Evolutionary conservation across 164 flowering plant species (phyloP).

Genomic region (Vitis riparia): DNA sequence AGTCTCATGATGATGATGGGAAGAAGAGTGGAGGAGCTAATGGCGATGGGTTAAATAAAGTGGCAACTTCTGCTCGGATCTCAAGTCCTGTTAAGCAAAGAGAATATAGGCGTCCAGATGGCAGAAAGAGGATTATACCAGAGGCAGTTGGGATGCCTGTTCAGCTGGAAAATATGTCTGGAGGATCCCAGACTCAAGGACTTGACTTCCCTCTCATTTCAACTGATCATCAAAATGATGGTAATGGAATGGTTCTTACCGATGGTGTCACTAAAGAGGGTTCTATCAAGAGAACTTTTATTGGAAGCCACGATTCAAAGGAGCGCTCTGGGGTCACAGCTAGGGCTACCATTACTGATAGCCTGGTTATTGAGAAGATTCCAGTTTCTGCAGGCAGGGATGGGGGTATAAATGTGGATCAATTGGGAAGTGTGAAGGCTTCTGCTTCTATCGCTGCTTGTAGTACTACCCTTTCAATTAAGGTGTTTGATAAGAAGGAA

Average conservation of each 20-base stretch:
- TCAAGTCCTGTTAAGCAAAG: constrained; percentile 95
- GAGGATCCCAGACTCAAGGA: constrained; percentile 35
- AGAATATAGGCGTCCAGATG: constrained; percentile 97
- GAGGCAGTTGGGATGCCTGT: constrained; percentile 87
- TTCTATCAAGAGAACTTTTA: constrained; percentile 41
- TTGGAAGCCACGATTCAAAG: constrained; percentile 45
- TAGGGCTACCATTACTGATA: constrained; percentile 71
- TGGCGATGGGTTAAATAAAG: constrained; percentile 55
- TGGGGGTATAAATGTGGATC: constrained; percentile 54
- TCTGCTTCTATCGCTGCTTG: constrained; percentile 32
- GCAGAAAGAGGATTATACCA: constrained; percentile 95
- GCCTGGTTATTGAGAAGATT: constrained; percentile 87
- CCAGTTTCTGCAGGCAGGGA: constrained; percentile 47
- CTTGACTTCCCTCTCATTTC: constrained; percentile 41
- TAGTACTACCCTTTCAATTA: constrained; percentile 49
- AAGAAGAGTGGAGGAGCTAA: constrained; percentile 44
- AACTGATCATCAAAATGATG: constrained; percentile 43
- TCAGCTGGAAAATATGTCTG: constrained; percentile 53
- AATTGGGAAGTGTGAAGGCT: constrained; percentile 36
- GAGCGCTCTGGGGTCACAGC: constrained; percentile 80
- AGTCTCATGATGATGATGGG: constrained; percentile 49
- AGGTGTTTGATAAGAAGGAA: constrained; percentile 77
- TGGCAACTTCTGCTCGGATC: constrained; percentile 35
- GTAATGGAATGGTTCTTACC: constrained; percentile 28
- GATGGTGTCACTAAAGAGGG: constrained; percentile 42